These are phyloP conservation scores for Rutstroemia sydowiana DNA, from an alignment of 2,329 filamentous ascomycete species.

Conservation along the genomic window DNA sequence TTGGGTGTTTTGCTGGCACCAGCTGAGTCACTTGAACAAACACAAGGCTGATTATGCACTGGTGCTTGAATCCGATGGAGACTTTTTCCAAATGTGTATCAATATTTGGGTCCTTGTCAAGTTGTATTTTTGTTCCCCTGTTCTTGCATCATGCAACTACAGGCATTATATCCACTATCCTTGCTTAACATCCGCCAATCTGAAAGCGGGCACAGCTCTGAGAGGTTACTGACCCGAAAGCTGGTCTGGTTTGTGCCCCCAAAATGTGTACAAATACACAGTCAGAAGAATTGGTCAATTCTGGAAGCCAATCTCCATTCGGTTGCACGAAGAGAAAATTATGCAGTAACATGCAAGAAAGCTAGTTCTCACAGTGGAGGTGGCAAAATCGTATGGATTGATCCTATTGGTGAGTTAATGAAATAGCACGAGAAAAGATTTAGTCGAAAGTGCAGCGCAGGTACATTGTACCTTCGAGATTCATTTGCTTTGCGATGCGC, in stretches of 20 bases:
- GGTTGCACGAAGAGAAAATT: no score
- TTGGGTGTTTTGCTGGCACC: slow-evolving; percentile 1
- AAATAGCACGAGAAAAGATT: neutral
- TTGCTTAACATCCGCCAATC: neutral
- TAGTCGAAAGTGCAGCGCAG: neutral
- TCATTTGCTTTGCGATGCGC: slow-evolving; percentile 9
- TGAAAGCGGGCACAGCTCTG: slow-evolving; percentile 6
- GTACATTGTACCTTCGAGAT: slow-evolving; percentile 5
- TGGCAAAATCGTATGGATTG: slow-evolving; percentile 7
- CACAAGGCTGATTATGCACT: slow-evolving; percentile 9
- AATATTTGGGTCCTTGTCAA: slow-evolving; percentile 3
- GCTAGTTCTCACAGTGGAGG: slow-evolving; percentile 11
- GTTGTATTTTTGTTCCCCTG: neutral
- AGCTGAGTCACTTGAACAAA: slow-evolving; percentile 6
- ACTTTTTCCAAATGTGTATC: slow-evolving; percentile 5
- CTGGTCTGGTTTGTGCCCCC: neutral
- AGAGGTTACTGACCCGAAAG: slow-evolving; percentile 2
- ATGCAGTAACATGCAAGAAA: slow-evolving; percentile 8
- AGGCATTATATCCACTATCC: slow-evolving; percentile 9
- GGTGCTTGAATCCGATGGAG: neutral
- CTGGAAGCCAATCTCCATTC: slow-evolving; percentile 1
- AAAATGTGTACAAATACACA: slow-evolving; percentile 5
- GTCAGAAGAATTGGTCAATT: slow-evolving; percentile 3
- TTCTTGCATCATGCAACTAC: slow-evolving; percentile 11
- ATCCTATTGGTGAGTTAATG: neutral